Conservation (phyloP, 1,284 basidiomycete species). For the Tylopilus sp. region DNA sequence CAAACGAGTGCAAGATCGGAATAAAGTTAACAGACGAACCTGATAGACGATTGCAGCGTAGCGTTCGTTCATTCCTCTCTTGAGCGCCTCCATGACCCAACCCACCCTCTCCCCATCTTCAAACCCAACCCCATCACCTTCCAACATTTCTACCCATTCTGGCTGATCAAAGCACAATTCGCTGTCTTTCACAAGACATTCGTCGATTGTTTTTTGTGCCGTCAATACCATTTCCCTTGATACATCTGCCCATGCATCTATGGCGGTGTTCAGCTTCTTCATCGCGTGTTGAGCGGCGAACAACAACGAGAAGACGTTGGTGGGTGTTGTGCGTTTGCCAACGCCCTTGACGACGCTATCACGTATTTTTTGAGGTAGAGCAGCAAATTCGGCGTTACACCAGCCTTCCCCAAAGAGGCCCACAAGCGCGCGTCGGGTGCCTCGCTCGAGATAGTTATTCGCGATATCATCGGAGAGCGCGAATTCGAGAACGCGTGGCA, state of each 20-base stretch:
- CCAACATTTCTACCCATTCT: slow-evolving; percentile 73
- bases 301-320: slow-evolving; percentile 64
- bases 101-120: slow-evolving; percentile 72
- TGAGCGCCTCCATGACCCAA: slow-evolving; percentile 62
- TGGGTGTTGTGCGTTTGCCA: slow-evolving; percentile 57
- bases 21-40: slow-evolving; percentile 37
- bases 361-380: slow-evolving; percentile 61
- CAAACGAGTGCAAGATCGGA: background rate
- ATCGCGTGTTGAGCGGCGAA: slow-evolving; percentile 65
- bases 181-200: slow-evolving; percentile 55
- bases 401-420: slow-evolving; percentile 83
- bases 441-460: slow-evolving; percentile 66
- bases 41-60: slow-evolving; percentile 72
- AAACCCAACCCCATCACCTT: slow-evolving; percentile 65
- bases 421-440: slow-evolving; percentile 70
- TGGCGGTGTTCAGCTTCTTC: slow-evolving; percentile 48
- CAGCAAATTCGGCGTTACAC: slow-evolving; percentile 76
- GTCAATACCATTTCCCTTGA: slow-evolving; percentile 61
- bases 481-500: slow-evolving; percentile 80
- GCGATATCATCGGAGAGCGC: slow-evolving; percentile 70
- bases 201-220: slow-evolving; percentile 58
- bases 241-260: slow-evolving; percentile 66
- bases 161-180: slow-evolving; percentile 60
- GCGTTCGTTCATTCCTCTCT: slow-evolving; percentile 54
- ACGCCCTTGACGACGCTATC: slow-evolving; percentile 70